A percentile compares a stretch with the other conserved stretches of the same genome.
Conservation (phyloP, 2,329 filamentous ascomycete species). For the Sporothrix dimorphospora region DNA sequence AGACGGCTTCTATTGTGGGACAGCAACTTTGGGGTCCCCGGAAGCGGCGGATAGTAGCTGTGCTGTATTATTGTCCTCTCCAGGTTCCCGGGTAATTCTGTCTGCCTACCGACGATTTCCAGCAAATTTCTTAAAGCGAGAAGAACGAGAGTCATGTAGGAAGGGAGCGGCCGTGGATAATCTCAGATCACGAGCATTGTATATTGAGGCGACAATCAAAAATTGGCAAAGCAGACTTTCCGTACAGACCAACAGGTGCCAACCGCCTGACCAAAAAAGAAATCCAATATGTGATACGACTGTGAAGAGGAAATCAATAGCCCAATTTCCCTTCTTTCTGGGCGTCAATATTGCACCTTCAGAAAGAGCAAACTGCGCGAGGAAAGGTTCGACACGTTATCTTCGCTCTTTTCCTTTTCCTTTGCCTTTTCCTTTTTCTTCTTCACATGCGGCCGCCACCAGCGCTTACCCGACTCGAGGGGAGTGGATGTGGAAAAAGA, state of each 20-base stretch:
- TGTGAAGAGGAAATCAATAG: no score
- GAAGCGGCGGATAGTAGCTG: neutral
- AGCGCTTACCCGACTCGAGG: conserved; percentile 11
- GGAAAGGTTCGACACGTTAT: conserved; percentile 15
- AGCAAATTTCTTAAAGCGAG: neutral
- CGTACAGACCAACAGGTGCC: neutral
- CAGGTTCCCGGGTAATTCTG: conserved; percentile 17
- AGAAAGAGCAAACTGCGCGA: conserved; percentile 9
- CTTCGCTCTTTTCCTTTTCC: no score
- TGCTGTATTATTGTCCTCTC: neutral
- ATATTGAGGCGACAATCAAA: neutral
- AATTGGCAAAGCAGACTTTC: neutral
- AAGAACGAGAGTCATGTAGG: neutral
- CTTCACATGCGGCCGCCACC: conserved; percentile 4
- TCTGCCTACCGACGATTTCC: neutral
- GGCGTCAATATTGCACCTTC: neutral
- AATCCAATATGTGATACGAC: neutral
- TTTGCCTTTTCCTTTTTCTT: conserved; percentile 2
- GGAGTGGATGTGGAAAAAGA: neutral
- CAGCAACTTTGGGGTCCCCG: conserved; percentile 1
- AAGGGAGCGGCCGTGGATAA: conserved; percentile 7
- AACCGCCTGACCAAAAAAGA: neutral
- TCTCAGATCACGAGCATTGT: neutral
- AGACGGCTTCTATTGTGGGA: neutral
- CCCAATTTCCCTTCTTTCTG: neutral